Evolutionary conservation across 2,329 filamentous ascomycete genomes (phyloP), one percentile per base, ranked within the genome.

Genomic region (Pseudogymnoascus sp.): DNA sequence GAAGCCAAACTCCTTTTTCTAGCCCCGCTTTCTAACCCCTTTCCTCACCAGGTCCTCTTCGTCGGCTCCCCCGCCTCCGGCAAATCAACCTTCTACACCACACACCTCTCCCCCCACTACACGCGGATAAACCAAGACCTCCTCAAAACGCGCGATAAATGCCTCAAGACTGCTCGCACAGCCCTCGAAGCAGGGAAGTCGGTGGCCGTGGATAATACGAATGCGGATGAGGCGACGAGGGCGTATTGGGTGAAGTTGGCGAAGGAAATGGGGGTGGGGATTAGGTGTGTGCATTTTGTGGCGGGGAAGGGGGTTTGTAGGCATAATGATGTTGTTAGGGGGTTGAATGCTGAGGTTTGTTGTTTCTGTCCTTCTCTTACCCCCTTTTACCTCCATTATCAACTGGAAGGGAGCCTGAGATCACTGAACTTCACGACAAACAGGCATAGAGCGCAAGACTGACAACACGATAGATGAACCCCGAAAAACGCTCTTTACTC

Each of bases 131-230:
- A 97, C 69, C 94, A 97, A 76, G 94, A 97, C 74, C 83, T 81
- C 1, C 79, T 97, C 55, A 96, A 96, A 74, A 87, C 84, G 74
- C 65, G 81, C 64, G 81, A 86, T 58, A 87, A 84, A 68, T 88
- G 86, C 72, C 75, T 97, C 64, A 89, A 90, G 74, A 83, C 82
- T 25, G 91, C 92, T 12, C 80, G 78, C 59, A 82, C 88, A 52
- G 75, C 83, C 55, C 77, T 97, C 42, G 74, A 80, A 40, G 79
- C 83, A 25, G 86, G 87, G 1, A 79, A 79, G 21, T 89, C 89
- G 2, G 85, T 96, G 3, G 90, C 82, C 27, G 82, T 97, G 63
- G 94, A 99, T 74, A 97, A 96, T 73, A 97, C 94, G n/a, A 99
- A 99, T 72, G 85, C 92, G 31, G 89, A 96, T 75, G 73, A 80